These are phyloP conservation scores for Lentinula aciculospora DNA, from an alignment of 768 basidiomycete species.

Conservation along the genomic window DNA sequence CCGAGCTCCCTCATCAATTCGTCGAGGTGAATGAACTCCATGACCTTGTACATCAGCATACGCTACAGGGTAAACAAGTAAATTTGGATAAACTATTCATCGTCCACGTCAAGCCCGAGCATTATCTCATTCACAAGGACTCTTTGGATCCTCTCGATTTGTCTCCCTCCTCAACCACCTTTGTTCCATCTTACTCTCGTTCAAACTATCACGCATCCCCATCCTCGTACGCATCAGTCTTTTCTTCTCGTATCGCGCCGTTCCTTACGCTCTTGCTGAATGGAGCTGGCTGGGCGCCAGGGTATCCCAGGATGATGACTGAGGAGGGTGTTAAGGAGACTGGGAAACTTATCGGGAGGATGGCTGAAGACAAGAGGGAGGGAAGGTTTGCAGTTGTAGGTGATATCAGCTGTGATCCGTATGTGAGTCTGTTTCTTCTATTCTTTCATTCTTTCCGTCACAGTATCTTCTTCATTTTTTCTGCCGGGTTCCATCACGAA, in stretches of 20 bases:
- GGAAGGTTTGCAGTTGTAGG: conserved; percentile 69
- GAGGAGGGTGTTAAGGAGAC: conserved; percentile 28
- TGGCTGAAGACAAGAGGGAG: conserved; percentile 43
- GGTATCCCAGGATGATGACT: conserved; percentile 76
- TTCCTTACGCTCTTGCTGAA: conserved; percentile 83
- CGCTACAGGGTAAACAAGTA: conserved; percentile 23
- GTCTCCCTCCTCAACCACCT: not conserved
- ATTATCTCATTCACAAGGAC: conserved; percentile 63
- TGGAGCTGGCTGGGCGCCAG: conserved; percentile 78
- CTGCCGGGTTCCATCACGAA: not conserved
- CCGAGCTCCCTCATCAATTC: conserved; percentile 60
- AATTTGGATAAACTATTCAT: conserved; percentile 21
- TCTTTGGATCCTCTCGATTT: conserved; percentile 21
- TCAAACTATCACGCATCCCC: conserved; percentile 73
- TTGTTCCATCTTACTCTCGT: conserved; percentile 42
- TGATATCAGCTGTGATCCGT: conserved; percentile 87
- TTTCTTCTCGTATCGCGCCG: conserved; percentile 75
- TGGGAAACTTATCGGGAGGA: conserved; percentile 29
- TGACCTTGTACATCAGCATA: conserved; percentile 43
- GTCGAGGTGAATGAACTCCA: conserved; percentile 55
- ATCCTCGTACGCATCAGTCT: conserved; percentile 56
- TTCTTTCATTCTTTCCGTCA: not conserved
- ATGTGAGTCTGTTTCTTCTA: conserved; percentile 32
- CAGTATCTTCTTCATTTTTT: not conserved
- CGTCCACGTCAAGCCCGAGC: conserved; percentile 60